phyloP scores from a whole-genome alignment of 2,329 filamentous ascomycete genomes.

The Penicillium concentricum region DNA sequence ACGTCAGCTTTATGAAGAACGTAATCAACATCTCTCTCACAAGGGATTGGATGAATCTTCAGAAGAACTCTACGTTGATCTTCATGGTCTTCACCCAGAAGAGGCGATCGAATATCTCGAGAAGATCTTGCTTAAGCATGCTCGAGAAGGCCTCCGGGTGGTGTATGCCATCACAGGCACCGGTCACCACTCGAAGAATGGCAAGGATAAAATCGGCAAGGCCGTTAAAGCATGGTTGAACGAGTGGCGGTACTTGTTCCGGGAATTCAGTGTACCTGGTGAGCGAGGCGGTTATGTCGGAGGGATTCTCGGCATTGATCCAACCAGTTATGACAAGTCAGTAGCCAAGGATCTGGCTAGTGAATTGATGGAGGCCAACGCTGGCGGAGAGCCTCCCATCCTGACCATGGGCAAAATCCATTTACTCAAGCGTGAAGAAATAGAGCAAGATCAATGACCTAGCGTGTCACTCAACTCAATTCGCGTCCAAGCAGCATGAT shows the following conservation, averaged over 20 bases:
- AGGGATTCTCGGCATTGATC: slow-evolving; percentile 64
- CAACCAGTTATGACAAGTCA: slow-evolving; percentile 56
- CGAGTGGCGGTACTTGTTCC: slow-evolving; percentile 93
- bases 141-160: slow-evolving; percentile 64
- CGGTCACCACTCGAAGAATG: slow-evolving; percentile 96
- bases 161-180: slow-evolving; percentile 97
- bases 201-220: slow-evolving; percentile 97
- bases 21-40: slow-evolving; percentile 66
- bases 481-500: slow-evolving; percentile 16
- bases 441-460: slow-evolving; percentile 29
- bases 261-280: slow-evolving; percentile 95
- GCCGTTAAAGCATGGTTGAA: slow-evolving; percentile 87
- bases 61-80: slow-evolving; percentile 85
- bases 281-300: slow-evolving; percentile 76
- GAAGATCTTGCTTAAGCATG: slow-evolving; percentile 80
- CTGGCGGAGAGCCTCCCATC: slow-evolving; percentile 27
- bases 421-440: slow-evolving; percentile 46
- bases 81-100: slow-evolving; percentile 97
- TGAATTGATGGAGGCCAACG: slow-evolving; percentile 20
- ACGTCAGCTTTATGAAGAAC: slow-evolving; percentile 85
- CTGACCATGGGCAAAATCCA: slow-evolving; percentile 46
- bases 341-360: slow-evolving; percentile 29
- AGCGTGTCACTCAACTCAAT: slow-evolving; percentile 7
- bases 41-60: slow-evolving; percentile 44
- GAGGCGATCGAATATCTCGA: slow-evolving; percentile 95